These are phyloP conservation scores for Metarhizium album DNA, from an alignment of 2,329 filamentous ascomycete species.

Conservation along the genomic window DNA sequence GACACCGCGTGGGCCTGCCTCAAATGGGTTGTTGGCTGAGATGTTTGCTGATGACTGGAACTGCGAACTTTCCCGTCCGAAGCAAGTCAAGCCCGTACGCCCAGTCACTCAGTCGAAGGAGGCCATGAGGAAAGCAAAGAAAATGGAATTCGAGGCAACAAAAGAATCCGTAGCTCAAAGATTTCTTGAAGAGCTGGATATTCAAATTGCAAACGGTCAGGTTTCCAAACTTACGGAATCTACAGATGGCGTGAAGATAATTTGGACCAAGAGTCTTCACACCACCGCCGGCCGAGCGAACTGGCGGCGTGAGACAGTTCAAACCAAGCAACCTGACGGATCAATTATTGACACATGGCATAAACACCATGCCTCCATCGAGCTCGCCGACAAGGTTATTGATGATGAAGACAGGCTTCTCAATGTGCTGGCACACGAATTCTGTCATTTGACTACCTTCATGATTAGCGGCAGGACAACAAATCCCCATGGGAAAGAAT, in stretches of 20 bases:
- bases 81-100: not conserved
- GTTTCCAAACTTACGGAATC: slow-evolving; percentile 46
- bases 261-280: slow-evolving; percentile 70
- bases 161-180: slow-evolving; percentile 52
- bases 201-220: slow-evolving; percentile 47
- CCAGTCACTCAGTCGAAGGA: slow-evolving; percentile 48
- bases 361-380: slow-evolving; percentile 64
- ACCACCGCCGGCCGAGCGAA: slow-evolving; percentile 68
- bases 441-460: slow-evolving; percentile 87
- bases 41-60: not conserved
- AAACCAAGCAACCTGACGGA: slow-evolving; percentile 18
- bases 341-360: slow-evolving; percentile 20
- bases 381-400: slow-evolving; percentile 82
- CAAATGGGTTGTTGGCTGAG: slow-evolving; percentile 8
- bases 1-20: slow-evolving; percentile 41
- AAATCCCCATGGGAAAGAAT: slow-evolving; percentile 73
- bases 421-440: slow-evolving; percentile 93
- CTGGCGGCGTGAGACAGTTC: slow-evolving; percentile 53
- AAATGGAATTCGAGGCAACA: slow-evolving; percentile 49
- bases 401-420: slow-evolving; percentile 65
- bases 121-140: slow-evolving; percentile 31
- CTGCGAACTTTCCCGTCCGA: not conserved
- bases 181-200: slow-evolving; percentile 63
- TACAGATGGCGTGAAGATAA: slow-evolving; percentile 60
- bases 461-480: slow-evolving; percentile 69